Evolutionary conservation across 1,284 basidiomycete species (phyloP), one percentile per base, ranked within the genome.

Genomic region (Marasmius sp.): DNA sequence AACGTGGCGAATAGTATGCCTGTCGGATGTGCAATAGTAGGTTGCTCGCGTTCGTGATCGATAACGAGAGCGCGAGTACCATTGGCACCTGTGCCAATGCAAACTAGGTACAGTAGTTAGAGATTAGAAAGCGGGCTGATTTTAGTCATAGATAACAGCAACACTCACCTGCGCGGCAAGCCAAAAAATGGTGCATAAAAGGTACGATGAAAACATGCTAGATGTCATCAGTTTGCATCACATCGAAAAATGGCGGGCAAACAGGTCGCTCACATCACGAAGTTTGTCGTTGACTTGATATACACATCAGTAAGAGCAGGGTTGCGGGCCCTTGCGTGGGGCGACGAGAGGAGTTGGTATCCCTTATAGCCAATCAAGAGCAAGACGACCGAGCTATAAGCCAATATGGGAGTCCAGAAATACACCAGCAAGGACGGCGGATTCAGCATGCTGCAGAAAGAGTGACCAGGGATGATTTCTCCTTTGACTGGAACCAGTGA

Each of bases 341-440:
- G 36, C 9, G 52, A 54, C 14, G 52, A 14, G n/a, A 48, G 45
- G 5, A 61, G 27, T 36, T 61, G 45, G 36, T 58, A 57, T 6
- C 60, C 60, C 39, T 61, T 61, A 9, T 18, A 57, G 11, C 49
- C 37, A 33, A 61, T 51, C 16, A 61, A 34, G 5, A 34, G 36
- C 10, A 61, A 51, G 6, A 61, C 27, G 16, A 51, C 55, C 16
- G 41, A 16, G 41, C 58, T 61, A 38, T 58, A 61, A 20, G 48
- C 45, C 47, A 61, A 37, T 37, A 61, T 61, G 12, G 60, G 60
- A 41, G 58, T 58, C 55, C 54, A 61, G 34, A 58, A 61, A 36
- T 58, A 41, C 18, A 43, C 39, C 14, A 61, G 39, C 20, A 61
- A 55, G n/a, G 47, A 10, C 18, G 60, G 60, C 10, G 36, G 11